Conservation (phyloP, 2,329 filamentous ascomycete genomes). For the Nemania bipapillata region DNA sequence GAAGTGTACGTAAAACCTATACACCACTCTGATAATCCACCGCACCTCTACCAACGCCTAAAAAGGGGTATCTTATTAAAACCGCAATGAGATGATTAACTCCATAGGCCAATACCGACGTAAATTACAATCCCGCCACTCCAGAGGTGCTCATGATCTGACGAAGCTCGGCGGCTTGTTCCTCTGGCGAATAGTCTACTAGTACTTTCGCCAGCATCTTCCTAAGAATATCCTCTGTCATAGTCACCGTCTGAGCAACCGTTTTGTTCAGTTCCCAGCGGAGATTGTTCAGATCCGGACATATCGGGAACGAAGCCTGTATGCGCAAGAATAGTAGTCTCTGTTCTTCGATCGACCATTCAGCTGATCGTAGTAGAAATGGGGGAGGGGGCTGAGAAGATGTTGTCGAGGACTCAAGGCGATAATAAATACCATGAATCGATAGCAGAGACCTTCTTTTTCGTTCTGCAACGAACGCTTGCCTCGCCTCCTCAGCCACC, state of each 20-base stretch:
- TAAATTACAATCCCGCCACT: conserved; percentile 9
- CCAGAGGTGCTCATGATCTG: conserved; percentile 29
- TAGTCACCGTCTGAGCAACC: conserved; percentile 42
- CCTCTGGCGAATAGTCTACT: conserved; percentile 32
- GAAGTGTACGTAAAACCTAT: neutral
- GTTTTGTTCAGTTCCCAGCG: conserved; percentile 43
- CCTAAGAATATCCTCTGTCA: conserved; percentile 43
- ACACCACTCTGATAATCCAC: neutral
- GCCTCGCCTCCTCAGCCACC: conserved; percentile 34
- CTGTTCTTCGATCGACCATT: conserved; percentile 48
- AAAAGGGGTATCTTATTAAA: conserved; percentile 25
- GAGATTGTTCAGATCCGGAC: conserved; percentile 41
- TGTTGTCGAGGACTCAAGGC: conserved; percentile 24
- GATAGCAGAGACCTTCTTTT: conserved; percentile 43
- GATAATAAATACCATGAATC: conserved; percentile 34
- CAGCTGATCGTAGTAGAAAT: neutral
- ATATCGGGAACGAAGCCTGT: conserved; percentile 44
- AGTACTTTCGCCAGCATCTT: conserved; percentile 43
- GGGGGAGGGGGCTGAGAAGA: conserved; percentile 32
- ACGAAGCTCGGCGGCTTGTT: conserved; percentile 29
- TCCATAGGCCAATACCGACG: conserved; percentile 6
- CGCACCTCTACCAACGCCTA: neutral
- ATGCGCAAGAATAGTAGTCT: conserved; percentile 44
- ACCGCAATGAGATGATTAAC: conserved; percentile 1
- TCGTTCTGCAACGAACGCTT: conserved; percentile 36